phyloP scores from a whole-genome alignment of 345 rosid genomes.

The Salix caprea region DNA sequence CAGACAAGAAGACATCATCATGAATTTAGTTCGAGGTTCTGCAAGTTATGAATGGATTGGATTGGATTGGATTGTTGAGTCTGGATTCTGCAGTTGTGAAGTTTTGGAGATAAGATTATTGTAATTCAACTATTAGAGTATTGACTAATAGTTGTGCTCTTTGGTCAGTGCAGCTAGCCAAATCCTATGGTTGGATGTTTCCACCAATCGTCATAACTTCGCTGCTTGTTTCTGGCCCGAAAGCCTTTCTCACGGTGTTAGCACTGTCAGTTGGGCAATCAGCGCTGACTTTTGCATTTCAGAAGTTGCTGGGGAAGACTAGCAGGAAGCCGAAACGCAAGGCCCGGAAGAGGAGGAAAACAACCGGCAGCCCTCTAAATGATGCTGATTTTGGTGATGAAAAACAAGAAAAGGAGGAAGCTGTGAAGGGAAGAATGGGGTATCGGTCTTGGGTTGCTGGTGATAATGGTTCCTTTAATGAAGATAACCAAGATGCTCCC shows the following conservation, averaged over 20 bases:
- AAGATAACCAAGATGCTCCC: constrained; percentile 12
- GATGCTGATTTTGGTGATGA: constrained; percentile 19
- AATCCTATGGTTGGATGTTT: constrained; percentile 55
- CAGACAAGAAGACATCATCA: neutral
- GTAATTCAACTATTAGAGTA: neutral
- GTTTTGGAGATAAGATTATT: neutral
- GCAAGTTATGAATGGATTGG: neutral
- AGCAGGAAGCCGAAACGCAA: constrained; percentile 21
- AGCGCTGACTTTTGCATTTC: constrained; percentile 24
- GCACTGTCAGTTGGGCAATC: constrained; percentile 41
- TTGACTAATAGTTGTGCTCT: neutral
- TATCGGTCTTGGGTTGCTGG: constrained; percentile 26
- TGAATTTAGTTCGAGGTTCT: neutral
- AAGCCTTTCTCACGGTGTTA: constrained; percentile 45
- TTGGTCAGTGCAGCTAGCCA: constrained; percentile 44
- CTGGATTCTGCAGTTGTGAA: neutral
- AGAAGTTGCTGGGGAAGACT: constrained; percentile 25
- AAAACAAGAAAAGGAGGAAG: constrained; percentile 14
- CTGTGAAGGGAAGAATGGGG: constrained; percentile 16
- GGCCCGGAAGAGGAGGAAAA: constrained; percentile 26
- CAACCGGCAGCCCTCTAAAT: constrained; percentile 10
- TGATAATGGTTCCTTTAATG: constrained; percentile 22
- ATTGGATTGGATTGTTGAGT: neutral
- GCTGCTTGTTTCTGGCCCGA: constrained; percentile 51
- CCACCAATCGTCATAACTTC: constrained; percentile 40